Base-by-base conservation (phyloP, 148 eudicot species). In the Rhododendron kiyosumense region DNA sequence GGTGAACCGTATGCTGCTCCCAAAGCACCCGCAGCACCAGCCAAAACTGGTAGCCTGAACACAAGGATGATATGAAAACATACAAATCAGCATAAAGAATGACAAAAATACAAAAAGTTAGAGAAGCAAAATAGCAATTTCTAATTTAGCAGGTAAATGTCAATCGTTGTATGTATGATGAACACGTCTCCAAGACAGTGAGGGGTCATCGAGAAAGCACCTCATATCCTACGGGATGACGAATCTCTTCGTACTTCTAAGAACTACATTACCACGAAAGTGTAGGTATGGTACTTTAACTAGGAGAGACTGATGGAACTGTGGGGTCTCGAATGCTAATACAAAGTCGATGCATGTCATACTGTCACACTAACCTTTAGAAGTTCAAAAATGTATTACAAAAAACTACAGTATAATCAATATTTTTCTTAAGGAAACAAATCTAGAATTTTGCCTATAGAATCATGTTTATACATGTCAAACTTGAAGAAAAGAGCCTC, bases 1-100 rank as follows among this genome's bases (percentile, higher is more conserved):
- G 98, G 99, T 77, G 95, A 85, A 88, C 93, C 91, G 82, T 92
- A 96, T n/a, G 93, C 45, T 77, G 95, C 91, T 52, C 98, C 98
- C 85, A 95, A 84, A 87, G 95, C 93, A 83, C 99, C 99, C 73
- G 97, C 95, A 86, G 98, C 91, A 86, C 98, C 94, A 75, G 98
- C 94, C 90, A 96, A 86, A 90, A 95, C 92, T 57, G 98, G 97
- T 34, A 95, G 87, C 99, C 99, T 96, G 89, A 75, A 87, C 30
- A 84, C 61, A 28, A 45, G n/a, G 57, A 84, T 13, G 26, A 34
- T 22, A 76, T 2, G 57, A 73, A 34, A 83, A 65, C 79, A 0
- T 24, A 48, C 28, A 52, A 78, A 51, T 41, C 8, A n/a, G 26
- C 22, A 22, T 81, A 46, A 61, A 45, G 32, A 15, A 38, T 22